Percentiles rank a stretch among this genome's conserved stretches.
Evolutionary conservation across 2,329 filamentous ascomycete species (phyloP).

Genomic region (Fusarium euwallaceae): DNA sequence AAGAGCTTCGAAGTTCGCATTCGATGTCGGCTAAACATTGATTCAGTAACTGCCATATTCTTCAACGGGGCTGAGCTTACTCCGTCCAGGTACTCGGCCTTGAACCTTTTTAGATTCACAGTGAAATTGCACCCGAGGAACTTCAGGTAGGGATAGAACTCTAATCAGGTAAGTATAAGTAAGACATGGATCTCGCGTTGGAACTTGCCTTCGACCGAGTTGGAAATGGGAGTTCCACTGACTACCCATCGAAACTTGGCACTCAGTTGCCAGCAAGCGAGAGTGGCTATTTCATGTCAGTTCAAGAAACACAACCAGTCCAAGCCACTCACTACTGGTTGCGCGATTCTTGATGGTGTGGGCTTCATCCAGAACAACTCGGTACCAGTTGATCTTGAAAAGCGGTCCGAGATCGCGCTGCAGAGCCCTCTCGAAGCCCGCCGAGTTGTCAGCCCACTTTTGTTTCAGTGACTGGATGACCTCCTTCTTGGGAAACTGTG

Average conservation of each 20-base stretch:
- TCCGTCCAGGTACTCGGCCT: conserved; percentile 22
- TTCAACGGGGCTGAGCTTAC: conserved; percentile 16
- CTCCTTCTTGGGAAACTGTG: conserved; percentile 20
- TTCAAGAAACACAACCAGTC: neutral
- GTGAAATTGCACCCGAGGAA: conserved; percentile 47
- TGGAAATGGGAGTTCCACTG: conserved; percentile 54
- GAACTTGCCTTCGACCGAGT: conserved; percentile 47
- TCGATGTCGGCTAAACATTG: conserved; percentile 15
- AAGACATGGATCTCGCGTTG: neutral
- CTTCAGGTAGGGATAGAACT: conserved; percentile 53
- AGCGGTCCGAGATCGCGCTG: conserved; percentile 55
- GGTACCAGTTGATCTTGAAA: conserved; percentile 57
- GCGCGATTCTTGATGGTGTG: conserved; percentile 67
- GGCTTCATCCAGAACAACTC: conserved; percentile 70
- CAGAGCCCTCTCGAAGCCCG: conserved; percentile 47
- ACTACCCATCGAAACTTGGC: conserved; percentile 53
- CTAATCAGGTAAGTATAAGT: conserved; percentile 36
- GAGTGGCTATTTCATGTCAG: conserved; percentile 25
- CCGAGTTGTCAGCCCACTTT: neutral
- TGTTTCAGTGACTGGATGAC: neutral
- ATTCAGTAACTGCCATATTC: neutral
- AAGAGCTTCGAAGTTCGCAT: conserved; percentile 35
- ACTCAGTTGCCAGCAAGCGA: conserved; percentile 42
- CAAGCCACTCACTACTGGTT: conserved; percentile 44
- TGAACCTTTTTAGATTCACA: conserved; percentile 13